These are phyloP conservation scores for Rhizopus stolonifer DNA, from an alignment of 371 early-diverging fungal species.

Conservation along the genomic window DNA sequence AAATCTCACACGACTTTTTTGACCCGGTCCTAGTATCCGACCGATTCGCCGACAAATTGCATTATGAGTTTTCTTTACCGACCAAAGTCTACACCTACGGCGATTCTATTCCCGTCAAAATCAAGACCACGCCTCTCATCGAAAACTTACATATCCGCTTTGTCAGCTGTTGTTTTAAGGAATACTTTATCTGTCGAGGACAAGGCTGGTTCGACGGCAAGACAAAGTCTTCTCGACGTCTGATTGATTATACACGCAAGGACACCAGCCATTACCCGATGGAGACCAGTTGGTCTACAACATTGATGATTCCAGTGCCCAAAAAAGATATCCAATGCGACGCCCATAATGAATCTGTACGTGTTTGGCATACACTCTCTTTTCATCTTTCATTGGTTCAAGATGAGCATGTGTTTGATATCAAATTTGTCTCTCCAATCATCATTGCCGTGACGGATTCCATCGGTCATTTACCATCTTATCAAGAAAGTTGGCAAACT, in stretches of 20 bases:
- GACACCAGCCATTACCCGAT: constrained; percentile 11
- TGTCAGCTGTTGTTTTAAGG: constrained; percentile 39
- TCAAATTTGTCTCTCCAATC: constrained; percentile 25
- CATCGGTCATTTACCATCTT: constrained; percentile 21
- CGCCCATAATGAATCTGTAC: constrained; percentile 29
- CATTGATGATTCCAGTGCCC: constrained; percentile 29
- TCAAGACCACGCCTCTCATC: constrained; percentile 15
- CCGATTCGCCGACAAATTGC: constrained; percentile 28
- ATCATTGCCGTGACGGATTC: constrained; percentile 21
- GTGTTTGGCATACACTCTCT: constrained; percentile 28
- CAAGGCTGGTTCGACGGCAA: constrained; percentile 34
- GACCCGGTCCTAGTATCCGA: constrained; percentile 33
- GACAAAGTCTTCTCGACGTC: constrained; percentile 32
- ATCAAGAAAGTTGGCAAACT: constrained; percentile 27
- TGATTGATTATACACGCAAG: constrained; percentile 29
- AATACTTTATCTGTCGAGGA: constrained; percentile 40
- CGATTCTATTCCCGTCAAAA: constrained; percentile 24
- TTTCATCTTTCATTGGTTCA: constrained; percentile 17
- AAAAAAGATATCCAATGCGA: constrained; percentile 31
- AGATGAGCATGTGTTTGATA: constrained; percentile 18
- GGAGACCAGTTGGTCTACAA: neutral
- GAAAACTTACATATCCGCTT: constrained; percentile 18
- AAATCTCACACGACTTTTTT: constrained; percentile 9
- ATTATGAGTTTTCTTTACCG: constrained; percentile 33
- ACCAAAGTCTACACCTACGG: constrained; percentile 29